Percentiles rank a stretch among this genome's conserved stretches.
phyloP scores from a whole-genome alignment of 192 early-diverging fungal genomes.

The Gamsiella multidivaricata region DNA sequence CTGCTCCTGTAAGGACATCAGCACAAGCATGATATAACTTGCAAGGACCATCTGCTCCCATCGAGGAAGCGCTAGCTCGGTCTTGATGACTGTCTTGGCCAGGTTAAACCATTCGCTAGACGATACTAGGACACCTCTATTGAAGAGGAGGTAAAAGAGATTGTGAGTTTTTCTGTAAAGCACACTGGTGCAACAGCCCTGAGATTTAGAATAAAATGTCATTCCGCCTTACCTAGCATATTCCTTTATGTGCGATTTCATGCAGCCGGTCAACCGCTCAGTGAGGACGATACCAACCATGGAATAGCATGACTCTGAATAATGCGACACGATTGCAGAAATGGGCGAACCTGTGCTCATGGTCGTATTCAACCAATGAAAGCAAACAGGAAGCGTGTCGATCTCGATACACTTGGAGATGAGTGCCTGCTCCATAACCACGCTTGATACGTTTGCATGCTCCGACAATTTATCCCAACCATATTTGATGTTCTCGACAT shows the following conservation, averaged over 20 bases:
- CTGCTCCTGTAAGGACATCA: slow-evolving; percentile 44
- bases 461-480: slow-evolving; percentile 53
- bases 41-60: slow-evolving; percentile 55
- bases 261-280: slow-evolving; percentile 34
- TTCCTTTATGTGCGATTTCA: slow-evolving; percentile 52
- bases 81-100: slow-evolving; percentile 42
- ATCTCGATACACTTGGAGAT: slow-evolving; percentile 54
- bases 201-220: too few relatives aligned
- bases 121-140: slow-evolving; percentile 47
- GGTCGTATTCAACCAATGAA: slow-evolving; percentile 51
- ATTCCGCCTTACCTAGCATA: slow-evolving; percentile 52
- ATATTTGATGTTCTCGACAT: slow-evolving; percentile 51
- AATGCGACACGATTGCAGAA: slow-evolving; percentile 46
- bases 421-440: slow-evolving; percentile 51
- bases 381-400: slow-evolving; percentile 41
- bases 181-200: too few relatives aligned
- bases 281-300: slow-evolving; percentile 51
- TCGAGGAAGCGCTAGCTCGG: slow-evolving; percentile 27
- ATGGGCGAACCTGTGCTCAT: slow-evolving; percentile 51
- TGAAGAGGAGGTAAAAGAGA: background rate
- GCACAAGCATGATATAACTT: slow-evolving; percentile 52
- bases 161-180: too few relatives aligned
- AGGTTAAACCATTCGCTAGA: slow-evolving; percentile 53
- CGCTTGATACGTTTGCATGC: slow-evolving; percentile 51
- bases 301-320: slow-evolving; percentile 51